Evolutionary conservation across 2,329 filamentous ascomycete genomes (phyloP).

Genomic region (Venturia nashicola): DNA sequence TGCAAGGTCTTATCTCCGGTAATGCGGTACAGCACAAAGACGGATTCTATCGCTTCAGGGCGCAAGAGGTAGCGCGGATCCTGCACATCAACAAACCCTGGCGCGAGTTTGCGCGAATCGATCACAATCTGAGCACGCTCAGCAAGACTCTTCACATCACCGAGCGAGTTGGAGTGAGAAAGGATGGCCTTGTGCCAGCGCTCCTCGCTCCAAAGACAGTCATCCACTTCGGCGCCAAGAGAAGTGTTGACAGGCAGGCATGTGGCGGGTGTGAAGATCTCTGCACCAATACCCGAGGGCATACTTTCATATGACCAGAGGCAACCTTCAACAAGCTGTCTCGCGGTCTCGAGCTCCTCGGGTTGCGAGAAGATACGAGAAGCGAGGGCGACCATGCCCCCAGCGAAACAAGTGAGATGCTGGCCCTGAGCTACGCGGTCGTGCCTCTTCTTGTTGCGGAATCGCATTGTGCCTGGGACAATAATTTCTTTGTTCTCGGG

Average conservation of each 20-base stretch:
- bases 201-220: no score
- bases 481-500: constrained; percentile 55
- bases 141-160: constrained; percentile 32
- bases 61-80: no score
- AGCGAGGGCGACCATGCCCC: constrained; percentile 43
- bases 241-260: no score
- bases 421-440: constrained; percentile 36
- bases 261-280: no score
- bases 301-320: constrained; percentile 41
- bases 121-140: no score
- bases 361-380: constrained; percentile 38
- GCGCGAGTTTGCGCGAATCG: no score
- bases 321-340: constrained; percentile 41
- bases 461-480: constrained; percentile 47
- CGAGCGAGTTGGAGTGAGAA: no score
- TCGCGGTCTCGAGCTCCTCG: constrained; percentile 34
- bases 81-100: no score
- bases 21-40: constrained; percentile 48
- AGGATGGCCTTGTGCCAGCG: no score
- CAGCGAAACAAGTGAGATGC: constrained; percentile 42
- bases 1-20: constrained; percentile 39
- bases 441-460: constrained; percentile 28
- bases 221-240: no score
- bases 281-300: constrained; percentile 42
- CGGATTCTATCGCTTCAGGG: constrained; percentile 49